These are phyloP conservation scores for Rosa hybrid DNA, from an alignment of 331 rosid species.

Conservation along the genomic window DNA sequence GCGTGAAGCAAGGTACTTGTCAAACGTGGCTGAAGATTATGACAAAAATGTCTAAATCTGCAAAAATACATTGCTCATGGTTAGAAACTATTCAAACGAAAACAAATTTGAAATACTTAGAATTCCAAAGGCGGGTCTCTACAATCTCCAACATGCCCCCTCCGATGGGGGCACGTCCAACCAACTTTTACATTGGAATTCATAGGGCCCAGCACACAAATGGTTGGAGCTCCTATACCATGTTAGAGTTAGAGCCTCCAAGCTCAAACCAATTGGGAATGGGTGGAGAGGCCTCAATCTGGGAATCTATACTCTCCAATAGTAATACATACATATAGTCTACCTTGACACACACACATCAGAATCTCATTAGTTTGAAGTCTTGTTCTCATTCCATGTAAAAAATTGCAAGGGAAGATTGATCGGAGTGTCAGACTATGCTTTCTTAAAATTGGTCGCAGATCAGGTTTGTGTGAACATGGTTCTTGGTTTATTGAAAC, in stretches of 20 bases:
- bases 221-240: not conserved
- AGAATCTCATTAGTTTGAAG: not conserved
- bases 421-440: no score
- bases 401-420: no score
- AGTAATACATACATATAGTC: no score
- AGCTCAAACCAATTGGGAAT: not conserved
- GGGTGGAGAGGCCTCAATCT: no score
- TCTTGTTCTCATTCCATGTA: no score
- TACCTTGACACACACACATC: not conserved
- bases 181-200: not conserved
- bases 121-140: not conserved
- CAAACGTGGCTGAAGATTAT: conserved; percentile 84
- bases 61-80: conserved; percentile 7
- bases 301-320: no score
- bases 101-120: not conserved
- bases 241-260: not conserved
- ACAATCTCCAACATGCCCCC: not conserved
- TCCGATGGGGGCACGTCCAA: not conserved
- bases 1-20: conserved; percentile 81
- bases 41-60: conserved; percentile 90
- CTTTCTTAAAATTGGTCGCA: not conserved
- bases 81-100: not conserved
- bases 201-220: not conserved
- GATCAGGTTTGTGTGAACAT: not conserved
- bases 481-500: not conserved